Base-by-base conservation (phyloP, 805 yeast genomes). In the Lipomyces japonicus region DNA sequence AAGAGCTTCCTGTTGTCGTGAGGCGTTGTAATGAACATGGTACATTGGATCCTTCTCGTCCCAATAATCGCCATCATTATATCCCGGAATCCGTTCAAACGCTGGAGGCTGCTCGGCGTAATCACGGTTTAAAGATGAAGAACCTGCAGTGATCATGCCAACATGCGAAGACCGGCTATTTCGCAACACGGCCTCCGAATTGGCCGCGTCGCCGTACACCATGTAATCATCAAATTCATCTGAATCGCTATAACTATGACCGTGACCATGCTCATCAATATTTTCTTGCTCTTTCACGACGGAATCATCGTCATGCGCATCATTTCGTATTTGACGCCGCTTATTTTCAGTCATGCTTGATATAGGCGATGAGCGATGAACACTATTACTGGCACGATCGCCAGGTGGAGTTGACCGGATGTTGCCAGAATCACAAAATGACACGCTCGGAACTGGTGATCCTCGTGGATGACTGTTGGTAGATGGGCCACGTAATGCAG, bases 51-150 rank as follows among this genome's bases (percentile, higher is more conserved):
- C 51, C 31, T 54, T 54, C 46, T 74, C 78, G 51, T 68, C 73
- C 73, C 76, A 76, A 61, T 77, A 77, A 59, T 77, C 81, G 3
- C 69, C 75, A 5, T 49, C 48, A 14, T 60, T 58, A 58, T 70
- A 77, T 2, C 80, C 79, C 0, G 78, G 74, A 48, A 69, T 71
- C 3, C 73, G 71, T 39, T 66, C 66, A 57, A 77, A 77, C 2
- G 71, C 68, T 10, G 79, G 78, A 1, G 75, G 77, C 21, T 55
- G 61, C 10, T 45, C 61, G 19, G 48, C 56, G 18, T 6, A 25
- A 4, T 14, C 16, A n/a, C 19, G n/a, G 18, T 23, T 37, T 6
- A 35, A 14, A 7, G 19, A 2, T 12, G 44, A 42, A 16, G 19
- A 19, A 12, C 25, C 21, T 40, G 19, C 42, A 32, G 41, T 22